Evolutionary conservation across 176 grass and related monocot genomes (phyloP), one percentile per base, ranked within the genome.

Genomic region (Triticum turgidum): DNA sequence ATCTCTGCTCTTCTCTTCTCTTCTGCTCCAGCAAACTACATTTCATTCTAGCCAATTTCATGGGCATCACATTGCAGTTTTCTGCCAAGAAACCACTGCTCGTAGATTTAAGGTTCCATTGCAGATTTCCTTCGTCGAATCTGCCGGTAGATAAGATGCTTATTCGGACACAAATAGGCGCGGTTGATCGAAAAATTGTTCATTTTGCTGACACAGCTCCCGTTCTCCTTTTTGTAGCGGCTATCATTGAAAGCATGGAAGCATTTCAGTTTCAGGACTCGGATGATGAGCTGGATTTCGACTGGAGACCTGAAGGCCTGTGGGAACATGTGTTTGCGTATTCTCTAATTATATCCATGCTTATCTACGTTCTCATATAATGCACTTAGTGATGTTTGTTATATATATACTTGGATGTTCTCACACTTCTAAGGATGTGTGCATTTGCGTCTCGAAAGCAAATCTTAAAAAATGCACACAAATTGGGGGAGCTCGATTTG

Each of bases 191-290:
- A 10, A 18, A 52, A 45, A n/a, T 66, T 73, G 29, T 37, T 13
- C 33, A 24, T 81, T 20, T 62, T 15, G 27, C 15, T 83, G 42
- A 92, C 42, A 81, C 24, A 17, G 74, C 52, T 24, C 45, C 76
- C 63, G 7, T 69, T 52, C 74, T 84, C 41, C 7, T 37, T 76
- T 80, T 58, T 98, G 83, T 84, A 98, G 96, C 45, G 65, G 91
- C 94, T 39, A 89, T 98, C 74, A 80, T 98, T 85, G 83, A 76
- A 80, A 88, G 95, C 87, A 58, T 95, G 45, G 91, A 91, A 92
- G 61, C 87, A 63, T 54, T 6, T 54, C 82, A 85, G 68, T 52
- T 1, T 52, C 82, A 85, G 77, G 95, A 94, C 82, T 98, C 91
- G 96, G 93, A 98, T 75, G 88, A 90, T 29, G 91, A 87, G 13